These are phyloP conservation scores for Corylus americana DNA, from an alignment of 306 rosid species.

Conservation along the genomic window DNA sequence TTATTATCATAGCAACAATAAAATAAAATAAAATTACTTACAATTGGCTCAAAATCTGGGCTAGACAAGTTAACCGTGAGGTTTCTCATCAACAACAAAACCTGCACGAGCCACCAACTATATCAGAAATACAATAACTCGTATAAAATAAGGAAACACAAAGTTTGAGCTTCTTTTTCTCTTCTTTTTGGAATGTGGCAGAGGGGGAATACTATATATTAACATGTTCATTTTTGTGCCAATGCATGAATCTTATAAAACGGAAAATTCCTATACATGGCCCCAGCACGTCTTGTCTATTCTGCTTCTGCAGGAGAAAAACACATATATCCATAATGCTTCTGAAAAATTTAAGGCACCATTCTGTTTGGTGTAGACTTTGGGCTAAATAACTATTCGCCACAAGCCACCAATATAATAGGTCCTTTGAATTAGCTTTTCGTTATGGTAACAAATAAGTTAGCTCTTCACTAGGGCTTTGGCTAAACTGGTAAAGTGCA, in stretches of 20 bases:
- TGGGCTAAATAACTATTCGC: background rate
- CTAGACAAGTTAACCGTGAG: conserved; percentile 74
- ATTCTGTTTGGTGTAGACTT: background rate
- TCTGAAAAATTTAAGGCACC: background rate
- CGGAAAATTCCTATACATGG: background rate
- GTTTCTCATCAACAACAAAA: conserved; percentile 82
- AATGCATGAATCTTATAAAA: background rate
- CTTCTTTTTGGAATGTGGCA: background rate
- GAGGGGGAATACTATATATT: background rate
- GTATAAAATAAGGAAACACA: background rate
- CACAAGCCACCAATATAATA: conserved; percentile 1
- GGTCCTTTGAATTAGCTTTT: background rate
- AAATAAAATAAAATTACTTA: conserved; percentile 33
- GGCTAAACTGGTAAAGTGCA: background rate
- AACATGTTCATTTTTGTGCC: background rate
- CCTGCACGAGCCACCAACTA: conserved; percentile 55
- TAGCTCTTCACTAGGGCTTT: background rate
- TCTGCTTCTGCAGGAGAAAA: background rate
- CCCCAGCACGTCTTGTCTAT: background rate
- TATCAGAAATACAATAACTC: background rate
- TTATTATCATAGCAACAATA: conserved; percentile 4
- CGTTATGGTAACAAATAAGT: background rate
- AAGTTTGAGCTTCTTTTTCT: background rate
- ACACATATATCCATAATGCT: background rate
- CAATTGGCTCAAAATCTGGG: conserved; percentile 73